Base-by-base conservation (phyloP, 2,329 filamentous ascomycete species). In the Colletotrichum cuscutae region DNA sequence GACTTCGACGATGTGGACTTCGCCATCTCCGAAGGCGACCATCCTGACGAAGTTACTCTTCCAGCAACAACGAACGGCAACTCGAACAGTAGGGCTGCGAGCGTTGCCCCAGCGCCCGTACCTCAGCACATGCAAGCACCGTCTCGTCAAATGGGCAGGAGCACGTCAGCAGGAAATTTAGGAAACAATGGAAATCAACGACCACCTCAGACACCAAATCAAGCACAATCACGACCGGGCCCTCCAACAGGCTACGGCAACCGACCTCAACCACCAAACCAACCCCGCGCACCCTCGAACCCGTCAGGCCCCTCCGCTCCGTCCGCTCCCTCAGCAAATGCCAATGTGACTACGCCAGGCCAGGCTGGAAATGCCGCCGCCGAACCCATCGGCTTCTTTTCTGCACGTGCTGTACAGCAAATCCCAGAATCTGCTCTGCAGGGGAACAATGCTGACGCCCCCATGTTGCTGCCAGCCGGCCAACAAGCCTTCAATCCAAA, bases 1-100 rank as follows among this genome's bases (percentile, higher is more conserved):
- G 90, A 94, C 72, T 92, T 95, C 79, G 93, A 95, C 77, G 92
- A 94, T 81, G 92, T 89, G 64, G 93, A 95, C 80, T 95, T 95
- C 78, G 91, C 89, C 61, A 91, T 93, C 8, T 84, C 88, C 11
- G 88, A 93, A 74, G 89, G 92, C 32, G 92, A 89, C 24, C 92
- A 95, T 77, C 93, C 93, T 4, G 94, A 97, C 79, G 94, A 96
- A 79, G 87, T 96, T n/a, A 82, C 88, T 35, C 81, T 95, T 13
- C 83, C 87, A 19, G 77, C 76, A 8, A 80, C 80, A n/a, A 74
- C 81, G 62, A 79, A 76, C 69, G 77, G 81, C 60, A 79, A 77
- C 76, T 37, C 67, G 3, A 52, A 56, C 49, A 58, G 62, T 5
- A 62, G 68, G 24, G 73, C 77, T 65, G 75, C 79, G 65, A 78